Conservation (phyloP, 2,329 filamentous ascomycete species). For the Epichloe sp. region DNA sequence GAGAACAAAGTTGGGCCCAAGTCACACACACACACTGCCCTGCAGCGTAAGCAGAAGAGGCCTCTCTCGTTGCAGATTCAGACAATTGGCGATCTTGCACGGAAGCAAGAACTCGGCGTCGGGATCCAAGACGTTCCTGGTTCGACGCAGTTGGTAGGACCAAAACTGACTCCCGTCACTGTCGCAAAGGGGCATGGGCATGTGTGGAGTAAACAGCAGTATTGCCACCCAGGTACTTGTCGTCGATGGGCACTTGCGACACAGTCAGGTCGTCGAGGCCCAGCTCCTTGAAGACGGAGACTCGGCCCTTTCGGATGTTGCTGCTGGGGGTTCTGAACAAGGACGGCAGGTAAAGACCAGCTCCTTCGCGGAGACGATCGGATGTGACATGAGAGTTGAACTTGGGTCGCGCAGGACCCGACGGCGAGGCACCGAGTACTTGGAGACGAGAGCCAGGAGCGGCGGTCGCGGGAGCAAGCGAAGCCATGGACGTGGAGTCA, state of each 20-base stretch:
- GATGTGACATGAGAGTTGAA: slow-evolving; percentile 39
- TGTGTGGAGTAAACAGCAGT: not conserved
- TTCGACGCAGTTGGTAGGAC: not conserved
- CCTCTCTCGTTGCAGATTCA: too few species aligned
- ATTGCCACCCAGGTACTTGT: not conserved
- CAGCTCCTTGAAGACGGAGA: slow-evolving; percentile 39
- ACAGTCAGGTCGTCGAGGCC: slow-evolving; percentile 24
- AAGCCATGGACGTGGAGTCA: not conserved
- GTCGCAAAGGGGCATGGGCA: not conserved
- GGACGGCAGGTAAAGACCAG: slow-evolving; percentile 22
- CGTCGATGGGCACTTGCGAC: not conserved
- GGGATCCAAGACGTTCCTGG: not conserved
- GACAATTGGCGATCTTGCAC: not conserved
- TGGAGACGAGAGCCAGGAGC: slow-evolving; percentile 1
- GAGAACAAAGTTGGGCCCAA: not conserved
- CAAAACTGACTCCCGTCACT: not conserved
- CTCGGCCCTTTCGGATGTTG: slow-evolving; percentile 36
- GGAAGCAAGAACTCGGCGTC: not conserved
- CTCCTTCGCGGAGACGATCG: slow-evolving; percentile 37
- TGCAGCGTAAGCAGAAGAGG: not conserved
- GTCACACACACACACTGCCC: not conserved
- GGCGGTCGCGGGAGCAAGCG: not conserved
- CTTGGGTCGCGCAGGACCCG: slow-evolving; percentile 24
- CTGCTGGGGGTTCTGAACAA: slow-evolving; percentile 25
- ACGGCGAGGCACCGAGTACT: not conserved